Evolutionary conservation across 345 rosid species (phyloP), one percentile per base, ranked within the genome.

Genomic region (Corymbia maculata): DNA sequence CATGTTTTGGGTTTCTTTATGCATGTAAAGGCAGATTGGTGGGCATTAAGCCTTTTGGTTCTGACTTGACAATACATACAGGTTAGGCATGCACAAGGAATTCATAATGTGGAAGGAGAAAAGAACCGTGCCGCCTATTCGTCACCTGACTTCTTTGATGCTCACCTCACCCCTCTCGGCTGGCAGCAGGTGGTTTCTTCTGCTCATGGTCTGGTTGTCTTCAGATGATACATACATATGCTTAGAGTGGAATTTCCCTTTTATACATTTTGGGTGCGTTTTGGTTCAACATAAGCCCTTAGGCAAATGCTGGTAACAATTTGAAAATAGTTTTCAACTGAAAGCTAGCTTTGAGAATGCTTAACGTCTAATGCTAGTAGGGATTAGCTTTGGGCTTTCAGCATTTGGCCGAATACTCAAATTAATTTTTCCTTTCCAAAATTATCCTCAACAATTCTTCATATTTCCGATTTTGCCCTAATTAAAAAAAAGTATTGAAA

Each of bases 41-140:
- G 9, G 64, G 50, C 45, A 14, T 52, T 36, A 22, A 36, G 68
- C 28, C 6, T 17, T 55, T 86, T 13, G 68, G 30, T 28, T 88
- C 86, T 42, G 30, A 82, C 51, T 57, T 84, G 44, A 57, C 44
- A 32, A 75, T 19, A 17, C 85, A 7, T 90, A 44, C 87, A 97
- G 98, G 96, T 96, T 85, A 94, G 99, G 90, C 98, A 97, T 89
- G 99, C 98, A 24, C 97, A 97, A 89, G 98, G 99, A 90, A 84
- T 95, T 91, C 99, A 96, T 86, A 97, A 97, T 52, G 97, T 95
- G 17, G 97, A 87, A 89, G 97, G 95, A 86, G 97, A 95, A n/a
- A 95, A 92, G 88, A 87, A 95, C 66, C 24, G 45, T 26, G 87
- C 52, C 1, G 92, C 93, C n/a, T 95, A 93, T 90, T 19, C 86